Evolutionary conservation across 805 yeast genomes (phyloP).

Genomic region (Starmerella bacillaris): DNA sequence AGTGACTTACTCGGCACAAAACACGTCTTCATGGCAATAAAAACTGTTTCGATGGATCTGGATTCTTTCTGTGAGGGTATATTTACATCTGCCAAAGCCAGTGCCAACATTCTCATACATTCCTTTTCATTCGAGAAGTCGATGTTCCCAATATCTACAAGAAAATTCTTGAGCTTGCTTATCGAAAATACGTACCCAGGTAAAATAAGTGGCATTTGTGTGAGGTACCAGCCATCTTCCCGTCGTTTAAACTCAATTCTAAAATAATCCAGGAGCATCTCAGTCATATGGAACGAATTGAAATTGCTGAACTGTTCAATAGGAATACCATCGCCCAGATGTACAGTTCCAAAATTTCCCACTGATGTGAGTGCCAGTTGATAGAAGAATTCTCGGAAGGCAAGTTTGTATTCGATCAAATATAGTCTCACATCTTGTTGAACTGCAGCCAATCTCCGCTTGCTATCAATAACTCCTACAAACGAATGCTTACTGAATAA

Average conservation of each 20-base stretch:
- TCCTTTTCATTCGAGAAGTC: conserved; percentile 34
- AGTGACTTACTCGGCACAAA: conserved; percentile 46
- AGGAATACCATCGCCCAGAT: conserved; percentile 24
- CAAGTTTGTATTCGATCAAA: conserved; percentile 61
- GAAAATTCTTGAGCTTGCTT: conserved; percentile 45
- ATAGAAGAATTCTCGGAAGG: conserved; percentile 54
- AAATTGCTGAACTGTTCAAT: conserved; percentile 15
- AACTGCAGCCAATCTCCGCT: conserved; percentile 54
- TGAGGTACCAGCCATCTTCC: conserved; percentile 25
- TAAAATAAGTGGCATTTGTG: conserved; percentile 49
- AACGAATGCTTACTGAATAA: conserved; percentile 51
- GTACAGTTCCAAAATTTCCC: conserved; percentile 55
- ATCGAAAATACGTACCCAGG: conserved; percentile 45
- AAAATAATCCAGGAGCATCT: conserved; percentile 73
- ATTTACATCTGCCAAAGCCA: conserved; percentile 55
- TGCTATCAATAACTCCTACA: conserved; percentile 67
- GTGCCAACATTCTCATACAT: conserved; percentile 49
- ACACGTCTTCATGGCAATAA: conserved; percentile 45
- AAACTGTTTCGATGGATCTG: conserved; percentile 25
- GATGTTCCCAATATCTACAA: conserved; percentile 39
- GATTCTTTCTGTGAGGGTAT: conserved; percentile 34
- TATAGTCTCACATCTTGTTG: conserved; percentile 66
- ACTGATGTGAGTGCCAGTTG: conserved; percentile 65
- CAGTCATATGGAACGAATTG: conserved; percentile 33
- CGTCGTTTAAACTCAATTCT: conserved; percentile 28